Evolutionary conservation across 2,329 filamentous ascomycete genomes (phyloP), one percentile per base, ranked within the genome.

Genomic region (Meredithiella fracta): DNA sequence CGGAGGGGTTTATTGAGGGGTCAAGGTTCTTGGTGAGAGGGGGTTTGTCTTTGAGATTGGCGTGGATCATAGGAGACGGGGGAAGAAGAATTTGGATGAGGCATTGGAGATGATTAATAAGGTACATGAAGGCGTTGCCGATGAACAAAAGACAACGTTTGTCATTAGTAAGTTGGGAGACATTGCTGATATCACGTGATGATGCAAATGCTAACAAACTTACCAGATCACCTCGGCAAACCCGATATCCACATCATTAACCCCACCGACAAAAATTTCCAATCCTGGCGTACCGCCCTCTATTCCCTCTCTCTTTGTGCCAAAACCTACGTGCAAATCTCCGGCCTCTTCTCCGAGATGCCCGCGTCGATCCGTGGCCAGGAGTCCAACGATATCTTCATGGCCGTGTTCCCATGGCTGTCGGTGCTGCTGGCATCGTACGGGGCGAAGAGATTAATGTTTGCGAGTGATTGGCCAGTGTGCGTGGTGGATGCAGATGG

Each of bases 391-490:
- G 73, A 78, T 37, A 76, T 88, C 57, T 80, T 86, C 61, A 71
- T 76, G 59, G 74, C 75, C 42, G 73, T 86, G 20, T 73, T 76
- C 58, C 82, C 83, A 23, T 94, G 86, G 83, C 76, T 87, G 1
- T 77, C 81, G 59, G 78, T 83, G 54, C 70, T 90, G 0, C 77
- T 94, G 54, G 76, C 80, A 26, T 76, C 77, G 1, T 96, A 95
- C 64, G 82, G 85, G 1, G 70, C 84, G 0, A 65, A 72, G 22
- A 76, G 87, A 60, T 76, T 92, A 65, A 89, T 97, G 83, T 96
- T 92, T 67, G 90, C 84, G 23, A 90, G 85, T 61, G 89, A 96
- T 67, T 97, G 91, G 91, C 90, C 91, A 1, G 83, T 96, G 0
- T 94, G 88, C 69, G 90, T 87, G 60, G 70, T 54, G 25, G 63